Conservation (phyloP, 768 basidiomycete species). For the Mrakia blollopis region DNA sequence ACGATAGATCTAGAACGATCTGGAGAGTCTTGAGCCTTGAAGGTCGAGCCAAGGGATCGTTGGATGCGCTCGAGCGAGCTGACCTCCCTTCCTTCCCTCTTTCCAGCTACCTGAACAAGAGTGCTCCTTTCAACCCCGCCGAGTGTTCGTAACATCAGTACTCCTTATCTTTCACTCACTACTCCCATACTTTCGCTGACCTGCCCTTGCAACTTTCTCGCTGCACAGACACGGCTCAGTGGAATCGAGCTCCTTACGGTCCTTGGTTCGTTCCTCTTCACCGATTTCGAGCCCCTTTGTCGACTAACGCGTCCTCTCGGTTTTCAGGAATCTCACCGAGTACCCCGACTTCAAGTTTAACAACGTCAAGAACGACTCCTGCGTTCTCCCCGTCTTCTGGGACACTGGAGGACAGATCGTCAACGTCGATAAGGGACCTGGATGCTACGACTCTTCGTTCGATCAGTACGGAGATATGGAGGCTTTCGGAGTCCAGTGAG, state of each 20-base stretch:
- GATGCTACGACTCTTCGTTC: constrained; percentile 79
- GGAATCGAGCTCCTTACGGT: constrained; percentile 48
- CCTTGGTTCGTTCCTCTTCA: constrained; percentile 52
- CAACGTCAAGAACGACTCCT: constrained; percentile 59
- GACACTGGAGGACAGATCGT: constrained; percentile 63
- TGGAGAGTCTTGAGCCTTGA: background rate
- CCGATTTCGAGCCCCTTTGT: too few species aligned
- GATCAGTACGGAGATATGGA: constrained; percentile 97
- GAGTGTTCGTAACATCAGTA: constrained; percentile 68
- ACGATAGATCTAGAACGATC: background rate
- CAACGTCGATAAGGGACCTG: constrained; percentile 52
- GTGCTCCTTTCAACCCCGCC: constrained; percentile 69
- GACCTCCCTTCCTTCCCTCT: background rate
- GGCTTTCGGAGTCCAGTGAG: constrained; percentile 88
- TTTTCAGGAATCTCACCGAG: constrained; percentile 56
- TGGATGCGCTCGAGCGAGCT: constrained; percentile 2
- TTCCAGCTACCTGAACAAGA: constrained; percentile 65
- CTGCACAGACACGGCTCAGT: constrained; percentile 19
- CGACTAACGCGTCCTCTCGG: too few species aligned
- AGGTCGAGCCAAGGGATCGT: background rate
- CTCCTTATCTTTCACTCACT: too few species aligned
- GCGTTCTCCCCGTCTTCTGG: constrained; percentile 74
- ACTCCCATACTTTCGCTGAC: background rate
- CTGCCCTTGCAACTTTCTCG: background rate
- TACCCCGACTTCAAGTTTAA: constrained; percentile 63